These are phyloP conservation scores for Nakazawaea wyomingensis DNA, from an alignment of 805 yeast species.

Conservation along the genomic window DNA sequence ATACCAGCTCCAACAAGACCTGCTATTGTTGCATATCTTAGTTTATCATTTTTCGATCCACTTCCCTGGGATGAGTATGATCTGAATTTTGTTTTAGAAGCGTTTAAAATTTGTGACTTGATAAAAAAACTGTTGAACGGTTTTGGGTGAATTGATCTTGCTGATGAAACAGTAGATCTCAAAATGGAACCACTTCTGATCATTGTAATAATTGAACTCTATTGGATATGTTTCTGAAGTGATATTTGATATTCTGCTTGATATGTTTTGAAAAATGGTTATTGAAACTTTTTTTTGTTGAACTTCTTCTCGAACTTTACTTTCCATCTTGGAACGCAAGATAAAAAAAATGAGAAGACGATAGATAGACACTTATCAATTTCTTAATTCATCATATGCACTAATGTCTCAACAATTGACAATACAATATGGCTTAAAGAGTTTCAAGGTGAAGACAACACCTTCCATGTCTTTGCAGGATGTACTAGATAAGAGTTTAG, in stretches of 20 bases:
- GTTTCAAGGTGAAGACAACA: conserved; percentile 27
- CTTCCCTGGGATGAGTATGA: conserved; percentile 6
- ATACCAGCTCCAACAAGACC: conserved; percentile 8
- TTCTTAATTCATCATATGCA: no score
- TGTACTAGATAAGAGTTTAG: conserved; percentile 28
- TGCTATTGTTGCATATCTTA: conserved; percentile 3
- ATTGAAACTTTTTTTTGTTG: no score
- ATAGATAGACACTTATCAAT: no score
- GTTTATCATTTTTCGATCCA: neutral
- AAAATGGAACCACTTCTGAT: neutral
- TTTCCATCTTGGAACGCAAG: no score
- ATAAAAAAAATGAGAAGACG: neutral
- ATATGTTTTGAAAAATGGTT: no score
- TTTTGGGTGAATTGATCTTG: neutral
- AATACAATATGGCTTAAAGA: conserved; percentile 3
- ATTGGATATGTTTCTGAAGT: no score
- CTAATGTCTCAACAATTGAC: conserved; percentile 4
- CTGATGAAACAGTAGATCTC: no score
- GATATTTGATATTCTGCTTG: no score
- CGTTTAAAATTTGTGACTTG: neutral
- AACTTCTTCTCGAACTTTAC: no score
- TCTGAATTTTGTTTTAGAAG: neutral
- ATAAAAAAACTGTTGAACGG: neutral
- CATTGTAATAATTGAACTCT: no score
- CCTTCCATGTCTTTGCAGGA: conserved; percentile 34